A percentile compares a stretch with the other conserved stretches of the same genome.
phyloP scores from a whole-genome alignment of 495 filamentous ascomycete genomes.

The Pseudoneurospora amorphoporcata region DNA sequence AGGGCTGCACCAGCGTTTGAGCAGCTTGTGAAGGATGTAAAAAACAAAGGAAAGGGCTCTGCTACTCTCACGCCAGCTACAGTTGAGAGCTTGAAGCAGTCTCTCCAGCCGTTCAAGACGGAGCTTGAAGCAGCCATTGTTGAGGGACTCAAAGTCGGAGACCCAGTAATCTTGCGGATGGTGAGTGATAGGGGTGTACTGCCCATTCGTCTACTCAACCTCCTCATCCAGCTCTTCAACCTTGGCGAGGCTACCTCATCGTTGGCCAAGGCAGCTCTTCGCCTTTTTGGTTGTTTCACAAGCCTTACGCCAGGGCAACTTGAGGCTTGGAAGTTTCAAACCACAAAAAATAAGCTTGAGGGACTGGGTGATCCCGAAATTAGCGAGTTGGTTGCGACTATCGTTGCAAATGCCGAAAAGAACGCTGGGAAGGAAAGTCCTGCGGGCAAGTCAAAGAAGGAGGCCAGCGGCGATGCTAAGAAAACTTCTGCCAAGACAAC shows the following conservation, averaged over 20 bases:
- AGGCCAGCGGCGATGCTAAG: background rate
- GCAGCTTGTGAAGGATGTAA: background rate
- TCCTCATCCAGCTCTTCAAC: constrained; percentile 54
- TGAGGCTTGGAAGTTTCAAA: constrained; percentile 58
- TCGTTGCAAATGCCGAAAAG: constrained; percentile 28
- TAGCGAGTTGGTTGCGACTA: constrained; percentile 31
- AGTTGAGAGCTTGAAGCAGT: constrained; percentile 6
- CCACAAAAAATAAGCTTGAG: constrained; percentile 48
- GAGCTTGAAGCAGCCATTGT: constrained; percentile 12
- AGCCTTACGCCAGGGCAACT: constrained; percentile 49
- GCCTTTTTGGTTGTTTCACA: constrained; percentile 52
- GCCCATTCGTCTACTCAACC: constrained; percentile 47
- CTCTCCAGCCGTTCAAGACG: constrained; percentile 6
- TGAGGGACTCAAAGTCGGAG: constrained; percentile 7
- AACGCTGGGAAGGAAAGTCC: constrained; percentile 15
- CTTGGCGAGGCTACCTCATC: constrained; percentile 53
- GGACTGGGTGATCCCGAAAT: constrained; percentile 57
- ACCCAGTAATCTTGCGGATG: constrained; percentile 37
- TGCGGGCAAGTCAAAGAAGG: constrained; percentile 11
- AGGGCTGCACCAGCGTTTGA: constrained; percentile 5
- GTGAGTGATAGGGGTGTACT: constrained; percentile 30
- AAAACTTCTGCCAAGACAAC: constrained; percentile 5
- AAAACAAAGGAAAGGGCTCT: constrained; percentile 5
- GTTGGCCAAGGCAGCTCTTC: constrained; percentile 54
- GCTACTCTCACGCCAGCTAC: constrained; percentile 4